These are phyloP conservation scores for Aspergillus olivimuriae DNA, from an alignment of 495 filamentous ascomycete genomes.

Conservation along the genomic window DNA sequence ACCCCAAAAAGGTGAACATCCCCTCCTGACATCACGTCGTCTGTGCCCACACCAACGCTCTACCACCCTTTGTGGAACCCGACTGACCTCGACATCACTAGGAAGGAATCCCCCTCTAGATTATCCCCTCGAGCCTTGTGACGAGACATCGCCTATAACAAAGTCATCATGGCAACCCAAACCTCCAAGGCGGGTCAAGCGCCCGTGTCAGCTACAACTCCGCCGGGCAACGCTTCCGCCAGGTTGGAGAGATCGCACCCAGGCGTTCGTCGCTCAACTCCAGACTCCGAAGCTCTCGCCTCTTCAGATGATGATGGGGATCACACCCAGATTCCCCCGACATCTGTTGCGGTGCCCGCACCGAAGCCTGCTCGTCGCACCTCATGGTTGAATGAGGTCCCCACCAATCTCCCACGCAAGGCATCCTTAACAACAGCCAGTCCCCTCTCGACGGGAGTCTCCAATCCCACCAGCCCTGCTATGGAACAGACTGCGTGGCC, in stretches of 20 bases:
- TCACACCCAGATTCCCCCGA: constrained; percentile 30
- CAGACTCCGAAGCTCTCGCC: constrained; percentile 86
- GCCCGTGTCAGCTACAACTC: constrained; percentile 21
- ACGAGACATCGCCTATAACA: background rate
- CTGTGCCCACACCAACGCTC: too few species aligned
- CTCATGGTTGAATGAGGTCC: constrained; percentile 51
- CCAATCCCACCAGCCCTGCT: constrained; percentile 68
- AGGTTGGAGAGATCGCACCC: constrained; percentile 66
- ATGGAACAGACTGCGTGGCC: constrained; percentile 67
- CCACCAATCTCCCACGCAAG: constrained; percentile 39
- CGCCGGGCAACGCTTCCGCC: constrained; percentile 42
- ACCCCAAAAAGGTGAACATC: too few species aligned
- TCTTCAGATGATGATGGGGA: constrained; percentile 88
- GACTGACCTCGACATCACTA: too few species aligned
- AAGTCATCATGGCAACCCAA: constrained; percentile 30
- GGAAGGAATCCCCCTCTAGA: too few species aligned
- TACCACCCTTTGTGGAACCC: too few species aligned
- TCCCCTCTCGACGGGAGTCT: constrained; percentile 68
- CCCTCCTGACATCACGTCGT: too few species aligned
- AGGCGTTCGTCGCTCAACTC: constrained; percentile 68
- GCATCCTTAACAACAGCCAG: constrained; percentile 39
- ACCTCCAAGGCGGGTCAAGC: constrained; percentile 17
- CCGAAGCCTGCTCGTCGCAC: constrained; percentile 42
- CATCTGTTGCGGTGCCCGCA: constrained; percentile 26
- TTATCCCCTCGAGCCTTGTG: too few species aligned